phyloP scores from a whole-genome alignment of 768 basidiomycete species.

The Suillus bovinus region DNA sequence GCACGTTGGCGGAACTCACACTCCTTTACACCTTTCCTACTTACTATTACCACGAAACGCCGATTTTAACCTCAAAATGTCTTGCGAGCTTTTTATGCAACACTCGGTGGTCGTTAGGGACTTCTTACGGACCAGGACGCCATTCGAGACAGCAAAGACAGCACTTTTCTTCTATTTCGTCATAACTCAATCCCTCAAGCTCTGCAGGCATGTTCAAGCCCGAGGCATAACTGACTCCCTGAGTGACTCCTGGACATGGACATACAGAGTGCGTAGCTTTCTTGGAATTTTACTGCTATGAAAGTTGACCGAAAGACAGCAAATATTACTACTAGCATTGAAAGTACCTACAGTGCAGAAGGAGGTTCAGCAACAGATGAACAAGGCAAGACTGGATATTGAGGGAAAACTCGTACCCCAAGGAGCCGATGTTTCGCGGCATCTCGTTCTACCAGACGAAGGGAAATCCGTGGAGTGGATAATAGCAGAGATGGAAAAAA shows the following conservation, averaged over 20 bases:
- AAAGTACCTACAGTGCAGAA: constrained; percentile 59
- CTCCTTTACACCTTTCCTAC: not conserved
- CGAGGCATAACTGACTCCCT: constrained; percentile 33
- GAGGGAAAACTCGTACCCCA: constrained; percentile 68
- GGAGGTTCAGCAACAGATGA: constrained; percentile 65
- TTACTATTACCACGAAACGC: not conserved
- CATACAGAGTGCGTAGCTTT: constrained; percentile 24
- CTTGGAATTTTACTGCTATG: not conserved
- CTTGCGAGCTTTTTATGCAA: constrained; percentile 12
- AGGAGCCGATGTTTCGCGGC: constrained; percentile 59
- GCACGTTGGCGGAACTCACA: not conserved
- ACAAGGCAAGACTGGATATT: constrained; percentile 61
- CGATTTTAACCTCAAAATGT: constrained; percentile 7
- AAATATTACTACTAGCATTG: constrained; percentile 55
- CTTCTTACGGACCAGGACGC: constrained; percentile 19
- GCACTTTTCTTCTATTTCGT: constrained; percentile 37
- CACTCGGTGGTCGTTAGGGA: constrained; percentile 12
- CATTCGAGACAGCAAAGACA: constrained; percentile 33
- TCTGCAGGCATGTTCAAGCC: constrained; percentile 38
- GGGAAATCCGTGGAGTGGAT: constrained; percentile 77
- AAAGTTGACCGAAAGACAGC: constrained; percentile 34
- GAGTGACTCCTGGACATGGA: constrained; percentile 29
- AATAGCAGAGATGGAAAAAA: constrained; percentile 71
- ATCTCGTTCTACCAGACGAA: constrained; percentile 63
- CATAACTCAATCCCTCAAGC: constrained; percentile 23